Conservation (phyloP, 2,329 filamentous ascomycete genomes). For the Sarocladiaceae sp. region DNA sequence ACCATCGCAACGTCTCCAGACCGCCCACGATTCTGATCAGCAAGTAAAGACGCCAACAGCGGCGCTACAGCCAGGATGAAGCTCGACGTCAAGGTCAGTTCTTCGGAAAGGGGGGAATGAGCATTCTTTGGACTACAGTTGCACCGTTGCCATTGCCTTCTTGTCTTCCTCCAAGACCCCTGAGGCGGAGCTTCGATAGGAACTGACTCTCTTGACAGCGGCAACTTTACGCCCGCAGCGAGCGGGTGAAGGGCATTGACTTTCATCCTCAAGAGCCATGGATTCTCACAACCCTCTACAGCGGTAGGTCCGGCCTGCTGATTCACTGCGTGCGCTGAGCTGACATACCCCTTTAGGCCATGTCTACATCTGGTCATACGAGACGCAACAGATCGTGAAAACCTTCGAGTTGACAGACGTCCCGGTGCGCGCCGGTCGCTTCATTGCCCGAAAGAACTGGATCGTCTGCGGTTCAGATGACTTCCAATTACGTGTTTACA, state of each 20-base stretch:
- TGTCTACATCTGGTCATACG: constrained; percentile 99
- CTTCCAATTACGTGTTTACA: constrained; percentile 85
- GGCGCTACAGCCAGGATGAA: constrained; percentile 29
- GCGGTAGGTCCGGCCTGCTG: constrained; percentile 54
- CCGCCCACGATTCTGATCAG: constrained; percentile 23
- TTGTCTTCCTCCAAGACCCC: not conserved
- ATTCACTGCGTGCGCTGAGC: not conserved
- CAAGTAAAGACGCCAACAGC: constrained; percentile 13
- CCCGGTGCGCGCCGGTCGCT: constrained; percentile 91
- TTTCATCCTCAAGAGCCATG: constrained; percentile 97
- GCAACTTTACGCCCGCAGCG: constrained; percentile 67
- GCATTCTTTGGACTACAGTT: not conserved
- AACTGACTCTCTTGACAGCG: constrained; percentile 25
- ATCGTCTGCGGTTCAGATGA: constrained; percentile 95
- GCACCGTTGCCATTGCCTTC: no score
- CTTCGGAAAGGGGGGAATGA: not conserved
- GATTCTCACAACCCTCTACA: constrained; percentile 94
- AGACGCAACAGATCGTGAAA: constrained; percentile 95
- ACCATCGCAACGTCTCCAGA: constrained; percentile 12
- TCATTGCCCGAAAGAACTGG: constrained; percentile 98
- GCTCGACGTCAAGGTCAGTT: constrained; percentile 38
- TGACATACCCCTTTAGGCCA: constrained; percentile 59
- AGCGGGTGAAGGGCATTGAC: constrained; percentile 96
- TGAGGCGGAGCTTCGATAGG: not conserved
- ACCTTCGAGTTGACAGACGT: constrained; percentile 99